phyloP scores from a whole-genome alignment of 768 basidiomycete species.

The Boletus barrowsii region DNA sequence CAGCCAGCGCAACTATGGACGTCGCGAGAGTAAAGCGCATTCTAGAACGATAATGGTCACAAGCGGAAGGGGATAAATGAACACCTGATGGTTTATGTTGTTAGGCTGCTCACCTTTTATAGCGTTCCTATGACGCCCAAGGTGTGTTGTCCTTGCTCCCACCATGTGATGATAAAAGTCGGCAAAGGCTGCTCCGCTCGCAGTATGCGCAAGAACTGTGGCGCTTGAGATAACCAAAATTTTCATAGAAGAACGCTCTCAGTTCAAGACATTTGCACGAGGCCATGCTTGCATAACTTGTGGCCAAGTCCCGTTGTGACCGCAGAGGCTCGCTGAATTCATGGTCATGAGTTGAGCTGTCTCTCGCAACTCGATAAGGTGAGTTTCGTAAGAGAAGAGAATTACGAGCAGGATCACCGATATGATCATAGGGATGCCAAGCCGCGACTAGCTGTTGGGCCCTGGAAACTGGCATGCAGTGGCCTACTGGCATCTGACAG shows the following conservation, averaged over 20 bases:
- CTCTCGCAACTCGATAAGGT: no score
- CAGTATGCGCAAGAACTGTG: no score
- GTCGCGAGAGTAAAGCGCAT: slow-evolving; percentile 11
- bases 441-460: no score
- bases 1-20: slow-evolving; percentile 1
- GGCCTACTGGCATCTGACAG: no score
- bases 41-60: not conserved
- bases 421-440: no score
- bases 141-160: not conserved
- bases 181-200: not conserved
- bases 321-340: no score
- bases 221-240: not conserved
- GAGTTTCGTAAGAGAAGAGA: no score
- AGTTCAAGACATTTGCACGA: no score
- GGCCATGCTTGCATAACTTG: not conserved
- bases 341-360: no score
- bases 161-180: not conserved
- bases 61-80: not conserved
- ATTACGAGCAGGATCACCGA: no score
- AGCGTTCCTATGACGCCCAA: not conserved
- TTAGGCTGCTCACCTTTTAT: not conserved
- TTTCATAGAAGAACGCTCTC: no score
- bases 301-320: not conserved
- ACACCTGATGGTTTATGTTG: not conserved
- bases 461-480: no score